Base-by-base conservation (phyloP, 345 rosid genomes). In the Crucihimalaya himalaica region DNA sequence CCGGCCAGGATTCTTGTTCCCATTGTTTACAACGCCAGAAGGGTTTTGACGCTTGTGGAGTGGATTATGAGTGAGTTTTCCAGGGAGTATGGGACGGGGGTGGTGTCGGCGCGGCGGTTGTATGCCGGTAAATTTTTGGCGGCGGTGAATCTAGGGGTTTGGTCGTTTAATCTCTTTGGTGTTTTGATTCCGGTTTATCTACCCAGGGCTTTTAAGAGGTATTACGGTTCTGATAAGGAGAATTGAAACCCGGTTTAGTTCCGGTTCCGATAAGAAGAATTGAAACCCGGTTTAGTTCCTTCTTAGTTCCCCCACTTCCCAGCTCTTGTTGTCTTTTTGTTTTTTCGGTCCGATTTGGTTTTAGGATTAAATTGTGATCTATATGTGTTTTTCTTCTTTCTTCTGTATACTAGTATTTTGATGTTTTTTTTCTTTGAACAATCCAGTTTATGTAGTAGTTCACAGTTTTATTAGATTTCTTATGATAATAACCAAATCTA, bases 141-240 rank as follows among this genome's bases (percentile, higher is more conserved):
- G 13, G 72, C 76, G 73, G 87, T 86, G 18, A 94, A 95, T 52
- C 70, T 86, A 81, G 97, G 82, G 14, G 53, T 95, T 19, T 87
- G 98, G 98, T 76, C 93, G 82, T 92, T 84, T 81, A 95, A 95
- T 84, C 87, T 95, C 35, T 87, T 90, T 74, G 87, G 93, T 9
- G 85, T 95, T 77, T 68, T 95, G 84, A 74, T 95, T 69, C 98
- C 99, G 68, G 85, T 92, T 74, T 90, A 87, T 64, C 78, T 90
- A 55, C 97, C 97, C 1, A 86, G 55, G 73, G 99, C 93, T 66
- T 89, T 95, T 52, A 84, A 81, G 68, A 83, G 78, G 75, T 90
- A 92, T 59, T 92, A 86, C 74, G 57, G 83, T 79, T 66, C 68
- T 1, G 12, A 19, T n/a, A 78, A 78, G 62, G 78, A 79, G 13